Base-by-base conservation (phyloP, 176 grass and related monocot genomes). In the Aegilops sharonensis region DNA sequence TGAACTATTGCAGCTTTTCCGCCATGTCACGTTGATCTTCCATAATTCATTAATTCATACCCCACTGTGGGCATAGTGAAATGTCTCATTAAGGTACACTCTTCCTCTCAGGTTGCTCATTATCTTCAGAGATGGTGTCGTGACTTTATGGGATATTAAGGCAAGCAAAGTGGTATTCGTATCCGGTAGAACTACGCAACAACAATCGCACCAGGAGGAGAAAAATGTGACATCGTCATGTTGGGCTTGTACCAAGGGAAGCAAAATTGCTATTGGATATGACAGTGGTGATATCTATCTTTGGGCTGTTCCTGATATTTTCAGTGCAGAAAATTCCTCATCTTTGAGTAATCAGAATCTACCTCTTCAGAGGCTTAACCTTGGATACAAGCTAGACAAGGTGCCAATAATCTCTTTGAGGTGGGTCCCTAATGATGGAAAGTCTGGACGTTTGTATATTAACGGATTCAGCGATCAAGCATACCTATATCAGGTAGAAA, bases 341-440 rank as follows among this genome's bases (percentile, higher is more conserved):
- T 48, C 47, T 39, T 85, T 18, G 39, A 81, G 65, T 35, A 85
- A 84, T 82, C 94, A 85, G 50, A 95, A 86, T 88, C 52, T 92
- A 84, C 94, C 97, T 75, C 57, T 99, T 91, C 88, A 89, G 86
- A 99, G 88, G 85, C 90, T 99, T 79, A 94, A 99, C 84, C 94
- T 96, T 77, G 97, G 94, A 77, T 96, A 88, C 80, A 99, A 99
- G 75, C 78, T 96, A 88, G 94, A 92, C 69, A 99, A 91, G 89
- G 57, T 99, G 34, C 92, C 92, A 65, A 91, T 96, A 82, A 65
- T 87, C 60, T 89, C 86, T 82, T 91, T 99, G 86, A 87, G 80
- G 78, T 96, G 94, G 92, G 88, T 86, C 42, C 4, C 71, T 66
- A 82, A 62, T 54, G 97, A 93, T 80, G 89, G 79, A 83, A 99